Percentiles rank a stretch among this genome's conserved stretches.
Conservation (phyloP, 495 filamentous ascomycete species). For the Melanomma pulvis-pyrius region DNA sequence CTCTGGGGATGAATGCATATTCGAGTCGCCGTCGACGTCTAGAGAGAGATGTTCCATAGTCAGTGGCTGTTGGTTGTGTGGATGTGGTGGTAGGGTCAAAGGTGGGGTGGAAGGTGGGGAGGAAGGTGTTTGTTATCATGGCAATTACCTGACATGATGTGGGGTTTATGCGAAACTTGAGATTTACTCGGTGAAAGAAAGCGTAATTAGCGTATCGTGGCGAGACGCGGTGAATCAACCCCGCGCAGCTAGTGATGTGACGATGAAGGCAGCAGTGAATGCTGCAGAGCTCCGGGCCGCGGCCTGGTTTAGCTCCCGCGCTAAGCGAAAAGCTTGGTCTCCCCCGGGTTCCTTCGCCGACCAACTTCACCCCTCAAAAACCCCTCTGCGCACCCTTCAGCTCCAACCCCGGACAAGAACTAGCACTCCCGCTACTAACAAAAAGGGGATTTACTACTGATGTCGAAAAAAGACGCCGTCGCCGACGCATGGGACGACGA, state of each 20-base stretch:
- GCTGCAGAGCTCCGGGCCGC: slow-evolving; percentile 2
- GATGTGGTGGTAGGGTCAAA: not conserved
- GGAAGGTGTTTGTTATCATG: not conserved
- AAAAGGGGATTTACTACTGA: slow-evolving; percentile 26
- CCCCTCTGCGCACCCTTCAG: not conserved
- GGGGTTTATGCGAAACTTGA: not conserved
- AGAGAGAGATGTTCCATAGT: not conserved
- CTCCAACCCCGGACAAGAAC: not conserved
- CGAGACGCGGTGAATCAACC: not conserved
- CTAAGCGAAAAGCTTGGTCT: slow-evolving; percentile 43
- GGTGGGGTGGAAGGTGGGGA: not conserved
- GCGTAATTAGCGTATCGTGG: not conserved
- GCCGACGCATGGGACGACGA: slow-evolving; percentile 92
- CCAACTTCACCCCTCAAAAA: not conserved
- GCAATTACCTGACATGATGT: slow-evolving; percentile 29
- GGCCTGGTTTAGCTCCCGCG: slow-evolving; percentile 21
- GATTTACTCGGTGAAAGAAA: not conserved
- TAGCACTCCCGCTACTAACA: not conserved
- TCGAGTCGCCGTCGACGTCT: slow-evolving; percentile 60
- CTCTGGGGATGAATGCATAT: slow-evolving; percentile 58
- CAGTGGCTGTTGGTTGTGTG: not conserved
- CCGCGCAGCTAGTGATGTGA: not conserved
- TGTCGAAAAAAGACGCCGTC: slow-evolving; percentile 53
- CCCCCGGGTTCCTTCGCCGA: not conserved
- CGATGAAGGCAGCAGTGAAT: slow-evolving; percentile 19